Conservation (phyloP, 2,329 filamentous ascomycete genomes). For the Alternaria sp. region DNA sequence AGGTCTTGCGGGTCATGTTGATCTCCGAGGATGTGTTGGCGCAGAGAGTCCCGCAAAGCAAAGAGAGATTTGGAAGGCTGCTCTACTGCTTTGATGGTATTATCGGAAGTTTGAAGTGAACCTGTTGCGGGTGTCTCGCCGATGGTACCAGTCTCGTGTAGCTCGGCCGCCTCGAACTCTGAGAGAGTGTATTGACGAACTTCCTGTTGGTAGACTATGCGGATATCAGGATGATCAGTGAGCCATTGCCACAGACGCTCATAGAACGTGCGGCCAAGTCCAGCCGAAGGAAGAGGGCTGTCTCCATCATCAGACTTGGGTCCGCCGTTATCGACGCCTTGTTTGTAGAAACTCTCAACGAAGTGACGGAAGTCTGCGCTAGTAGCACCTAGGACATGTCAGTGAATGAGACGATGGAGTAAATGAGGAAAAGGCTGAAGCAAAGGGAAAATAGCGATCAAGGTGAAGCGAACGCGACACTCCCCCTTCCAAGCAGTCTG, state of each 20-base stretch:
- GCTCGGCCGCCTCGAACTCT: slow-evolving; percentile 42
- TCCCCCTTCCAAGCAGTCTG: background rate
- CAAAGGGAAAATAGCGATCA: background rate
- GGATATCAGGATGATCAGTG: slow-evolving; percentile 61
- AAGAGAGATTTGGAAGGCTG: slow-evolving; percentile 21
- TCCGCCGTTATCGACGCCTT: slow-evolving; percentile 12
- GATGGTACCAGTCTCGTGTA: slow-evolving; percentile 15
- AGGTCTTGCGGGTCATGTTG: background rate
- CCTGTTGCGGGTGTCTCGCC: background rate
- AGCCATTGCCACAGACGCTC: slow-evolving; percentile 65
- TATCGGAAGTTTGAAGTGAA: background rate
- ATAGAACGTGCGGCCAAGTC: slow-evolving; percentile 52
- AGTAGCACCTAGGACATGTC: slow-evolving; percentile 44
- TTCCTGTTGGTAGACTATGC: slow-evolving; percentile 55
- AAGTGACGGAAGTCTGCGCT: slow-evolving; percentile 50
- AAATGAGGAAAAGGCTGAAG: background rate
- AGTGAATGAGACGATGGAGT: background rate
- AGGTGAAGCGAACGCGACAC: background rate
- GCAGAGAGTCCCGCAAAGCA: slow-evolving; percentile 24
- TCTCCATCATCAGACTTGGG: background rate
- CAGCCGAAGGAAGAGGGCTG: background rate
- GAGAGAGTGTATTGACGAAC: slow-evolving; percentile 32
- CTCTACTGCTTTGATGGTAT: background rate
- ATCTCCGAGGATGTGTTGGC: slow-evolving; percentile 24
- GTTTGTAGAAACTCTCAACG: slow-evolving; percentile 46